These are phyloP conservation scores for Abrus pulchellus DNA, from an alignment of 306 rosid genomes.

Conservation along the genomic window DNA sequence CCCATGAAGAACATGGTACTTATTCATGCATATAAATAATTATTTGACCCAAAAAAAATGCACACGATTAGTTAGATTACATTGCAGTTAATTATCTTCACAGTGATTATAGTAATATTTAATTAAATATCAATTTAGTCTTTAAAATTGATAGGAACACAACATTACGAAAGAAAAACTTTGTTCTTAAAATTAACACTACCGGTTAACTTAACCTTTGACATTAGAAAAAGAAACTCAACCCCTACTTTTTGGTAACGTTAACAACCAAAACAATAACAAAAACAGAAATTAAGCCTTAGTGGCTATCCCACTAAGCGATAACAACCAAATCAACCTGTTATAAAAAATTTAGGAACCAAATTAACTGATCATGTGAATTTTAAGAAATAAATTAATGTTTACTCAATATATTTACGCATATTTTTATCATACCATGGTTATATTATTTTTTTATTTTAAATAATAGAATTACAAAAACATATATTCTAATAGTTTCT, in stretches of 20 bases:
- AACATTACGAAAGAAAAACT: too few species aligned
- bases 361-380: background rate
- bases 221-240: too few species aligned
- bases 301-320: too few species aligned
- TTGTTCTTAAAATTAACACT: too few species aligned
- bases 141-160: background rate
- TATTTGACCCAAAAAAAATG: too few species aligned
- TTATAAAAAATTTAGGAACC: background rate
- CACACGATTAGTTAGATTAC: too few species aligned
- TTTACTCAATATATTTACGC: background rate
- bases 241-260: too few species aligned
- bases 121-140: background rate
- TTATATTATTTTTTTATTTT: background rate
- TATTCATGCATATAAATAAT: background rate
- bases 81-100: background rate
- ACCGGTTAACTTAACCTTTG: too few species aligned
- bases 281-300: too few species aligned
- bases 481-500: background rate
- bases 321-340: background rate
- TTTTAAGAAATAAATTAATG: background rate
- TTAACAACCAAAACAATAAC: background rate
- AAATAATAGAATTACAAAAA: background rate
- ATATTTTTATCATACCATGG: background rate
- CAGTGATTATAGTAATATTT: background rate
- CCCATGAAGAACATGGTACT: background rate